Percentiles rank a stretch among this genome's conserved stretches.
Evolutionary conservation across 495 filamentous ascomycete species (phyloP).

Genomic region (Trichoderma orchidacearum): DNA sequence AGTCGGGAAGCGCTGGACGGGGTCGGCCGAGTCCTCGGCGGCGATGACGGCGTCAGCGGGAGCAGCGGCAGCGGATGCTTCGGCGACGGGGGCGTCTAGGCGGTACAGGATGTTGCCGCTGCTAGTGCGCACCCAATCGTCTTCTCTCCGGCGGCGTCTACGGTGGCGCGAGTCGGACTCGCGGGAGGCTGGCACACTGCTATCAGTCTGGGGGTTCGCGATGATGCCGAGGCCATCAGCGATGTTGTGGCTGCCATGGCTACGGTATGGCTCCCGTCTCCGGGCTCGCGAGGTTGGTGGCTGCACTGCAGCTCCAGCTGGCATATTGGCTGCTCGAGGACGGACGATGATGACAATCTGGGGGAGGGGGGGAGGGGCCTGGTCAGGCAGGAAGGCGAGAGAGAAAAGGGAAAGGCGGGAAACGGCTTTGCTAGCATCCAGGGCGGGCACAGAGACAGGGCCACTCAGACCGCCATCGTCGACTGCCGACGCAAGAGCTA

Average conservation of each 20-base stretch:
- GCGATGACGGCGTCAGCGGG: not conserved
- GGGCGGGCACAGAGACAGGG: not conserved
- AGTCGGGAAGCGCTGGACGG: constrained; percentile 20
- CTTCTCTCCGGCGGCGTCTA: not conserved
- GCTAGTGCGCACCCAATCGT: not conserved
- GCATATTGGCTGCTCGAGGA: not conserved
- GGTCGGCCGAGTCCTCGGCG: not conserved
- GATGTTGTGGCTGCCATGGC: not conserved
- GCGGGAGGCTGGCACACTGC: not conserved
- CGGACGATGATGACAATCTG: not conserved
- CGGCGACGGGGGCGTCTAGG: not conserved
- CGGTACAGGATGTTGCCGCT: not conserved
- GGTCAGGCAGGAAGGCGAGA: not conserved
- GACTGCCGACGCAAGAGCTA: not conserved
- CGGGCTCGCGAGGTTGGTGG: not conserved
- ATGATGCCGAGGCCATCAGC: not conserved
- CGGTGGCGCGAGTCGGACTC: not conserved
- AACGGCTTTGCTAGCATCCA: not conserved
- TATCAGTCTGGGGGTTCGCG: not conserved
- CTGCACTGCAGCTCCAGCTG: not conserved
- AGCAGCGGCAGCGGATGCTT: not conserved
- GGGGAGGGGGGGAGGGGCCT: not conserved
- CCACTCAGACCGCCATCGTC: not conserved
- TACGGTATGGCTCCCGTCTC: not conserved
- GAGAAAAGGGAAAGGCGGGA: not conserved